Conservation (phyloP, 2,329 filamentous ascomycete genomes). For the Diaporthe nobilis region DNA sequence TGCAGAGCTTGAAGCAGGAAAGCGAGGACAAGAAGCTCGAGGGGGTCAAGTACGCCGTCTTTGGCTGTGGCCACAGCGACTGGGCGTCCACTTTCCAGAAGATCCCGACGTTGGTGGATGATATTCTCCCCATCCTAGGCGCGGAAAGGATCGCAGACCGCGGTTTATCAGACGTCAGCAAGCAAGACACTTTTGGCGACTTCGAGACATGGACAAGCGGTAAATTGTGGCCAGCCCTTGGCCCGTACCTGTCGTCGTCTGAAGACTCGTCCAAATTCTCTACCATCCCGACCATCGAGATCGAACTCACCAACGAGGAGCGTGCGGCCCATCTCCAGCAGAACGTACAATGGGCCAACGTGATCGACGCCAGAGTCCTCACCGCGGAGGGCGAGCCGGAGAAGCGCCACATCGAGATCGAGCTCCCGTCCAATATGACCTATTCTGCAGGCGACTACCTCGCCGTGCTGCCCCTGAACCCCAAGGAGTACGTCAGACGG, state of each 20-base stretch:
- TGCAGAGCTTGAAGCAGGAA: slow-evolving; percentile 61
- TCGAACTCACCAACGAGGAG: slow-evolving; percentile 64
- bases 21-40: slow-evolving; percentile 58
- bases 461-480: slow-evolving; percentile 79
- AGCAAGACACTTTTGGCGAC: slow-evolving; percentile 73
- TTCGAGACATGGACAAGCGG: slow-evolving; percentile 76
- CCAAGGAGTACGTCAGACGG: slow-evolving; percentile 70
- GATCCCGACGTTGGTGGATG: slow-evolving; percentile 73
- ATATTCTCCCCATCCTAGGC: slow-evolving; percentile 62
- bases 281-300: slow-evolving; percentile 50
- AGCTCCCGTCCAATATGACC: slow-evolving; percentile 73
- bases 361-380: slow-evolving; percentile 66
- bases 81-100: slow-evolving; percentile 74
- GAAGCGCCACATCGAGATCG: slow-evolving; percentile 77
- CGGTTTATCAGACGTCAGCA: slow-evolving; percentile 70
- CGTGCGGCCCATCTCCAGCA: slow-evolving; percentile 69
- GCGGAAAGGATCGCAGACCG: slow-evolving; percentile 59
- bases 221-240: slow-evolving; percentile 62
- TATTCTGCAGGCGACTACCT: slow-evolving; percentile 84
- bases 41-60: slow-evolving; percentile 74
- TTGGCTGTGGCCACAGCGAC: slow-evolving; percentile 73
- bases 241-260: slow-evolving; percentile 50
- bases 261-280: slow-evolving; percentile 23
- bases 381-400: slow-evolving; percentile 62
- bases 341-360: slow-evolving; percentile 71